These are phyloP conservation scores for Ceraceosorus guamensis DNA, from an alignment of 1,284 basidiomycete species.

Conservation along the genomic window DNA sequence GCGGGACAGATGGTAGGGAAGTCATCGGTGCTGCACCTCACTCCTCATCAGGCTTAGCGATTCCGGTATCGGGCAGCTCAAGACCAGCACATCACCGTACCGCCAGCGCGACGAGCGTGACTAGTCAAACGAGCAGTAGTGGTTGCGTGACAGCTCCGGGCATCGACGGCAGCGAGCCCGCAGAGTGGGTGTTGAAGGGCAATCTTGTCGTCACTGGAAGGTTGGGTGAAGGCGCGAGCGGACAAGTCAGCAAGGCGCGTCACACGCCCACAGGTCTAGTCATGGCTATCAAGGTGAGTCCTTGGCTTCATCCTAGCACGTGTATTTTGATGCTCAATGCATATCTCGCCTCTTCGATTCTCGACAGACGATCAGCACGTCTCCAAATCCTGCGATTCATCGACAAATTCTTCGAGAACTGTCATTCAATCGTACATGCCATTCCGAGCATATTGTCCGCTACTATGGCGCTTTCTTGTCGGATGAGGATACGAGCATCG, in stretches of 20 bases:
- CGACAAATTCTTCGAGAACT: constrained; percentile 90
- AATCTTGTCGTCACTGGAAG: constrained; percentile 65
- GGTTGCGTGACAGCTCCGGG: constrained; percentile 1
- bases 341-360: neutral
- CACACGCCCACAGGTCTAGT: constrained; percentile 68
- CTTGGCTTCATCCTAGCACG: neutral
- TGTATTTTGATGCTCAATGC: neutral
- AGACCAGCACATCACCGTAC: constrained; percentile 1
- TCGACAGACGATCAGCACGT: constrained; percentile 74
- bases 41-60: neutral
- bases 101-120: neutral
- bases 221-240: constrained; percentile 90
- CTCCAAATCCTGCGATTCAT: constrained; percentile 74
- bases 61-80: neutral
- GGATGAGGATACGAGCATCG: constrained; percentile 82
- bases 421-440: constrained; percentile 74
- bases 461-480: constrained; percentile 95
- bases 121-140: neutral
- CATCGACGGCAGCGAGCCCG: constrained; percentile 14
- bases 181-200: constrained; percentile 46
- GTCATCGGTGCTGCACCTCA: constrained; percentile 10
- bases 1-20: too few relatives aligned
- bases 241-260: constrained; percentile 83
- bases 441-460: constrained; percentile 78
- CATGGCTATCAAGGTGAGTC: constrained; percentile 74